Base-by-base conservation (phyloP, 1,284 basidiomycete genomes). In the Moniliella sp. region DNA sequence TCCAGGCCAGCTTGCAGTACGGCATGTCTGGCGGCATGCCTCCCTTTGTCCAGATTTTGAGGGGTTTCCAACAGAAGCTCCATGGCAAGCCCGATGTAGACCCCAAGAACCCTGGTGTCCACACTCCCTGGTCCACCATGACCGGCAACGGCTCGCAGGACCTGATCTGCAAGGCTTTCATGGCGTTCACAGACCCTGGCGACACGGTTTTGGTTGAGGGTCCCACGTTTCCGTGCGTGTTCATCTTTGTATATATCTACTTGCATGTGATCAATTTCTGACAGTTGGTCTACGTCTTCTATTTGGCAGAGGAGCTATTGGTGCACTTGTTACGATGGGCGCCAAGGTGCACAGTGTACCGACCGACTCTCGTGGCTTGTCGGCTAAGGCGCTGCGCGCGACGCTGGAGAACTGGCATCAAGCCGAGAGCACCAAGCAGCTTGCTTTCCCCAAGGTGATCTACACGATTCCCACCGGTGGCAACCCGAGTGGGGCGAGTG, bases 131-230 rank as follows among this genome's bases (percentile, higher is more conserved):
- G n/a, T n/a, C n/a, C n/a, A n/a, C n/a, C n/a, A n/a, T n/a, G n/a
- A n/a, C n/a, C n/a, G n/a, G n/a, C n/a, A n/a, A n/a, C n/a, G n/a
- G n/a, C n/a, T n/a, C n/a, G n/a, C n/a, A n/a, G n/a, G n/a, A n/a
- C n/a, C n/a, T n/a, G n/a, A n/a, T n/a, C n/a, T n/a, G n/a, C 34
- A 9, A 53, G 67, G 65, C 66, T 2, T 70, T 72, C 50, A 45
- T 62, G 27, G 61, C 66, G 0, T 43, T 86, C 30, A 65, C 84
- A 21, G 75, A 86, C 56, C 72, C 70, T 3, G 81, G 80, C 4
- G 84, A 93, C 57, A 58, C 75, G 4, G 67, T 91, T 23, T 66
- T 91, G 23, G 69, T 88, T 27, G 84, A 93, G 59, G 72, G 74
- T 1, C 84, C 84, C 0, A 73, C 76, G 15, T 93, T 91, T 60